Conservation (phyloP, 306 rosid species). For the Malus sylvestris region DNA sequence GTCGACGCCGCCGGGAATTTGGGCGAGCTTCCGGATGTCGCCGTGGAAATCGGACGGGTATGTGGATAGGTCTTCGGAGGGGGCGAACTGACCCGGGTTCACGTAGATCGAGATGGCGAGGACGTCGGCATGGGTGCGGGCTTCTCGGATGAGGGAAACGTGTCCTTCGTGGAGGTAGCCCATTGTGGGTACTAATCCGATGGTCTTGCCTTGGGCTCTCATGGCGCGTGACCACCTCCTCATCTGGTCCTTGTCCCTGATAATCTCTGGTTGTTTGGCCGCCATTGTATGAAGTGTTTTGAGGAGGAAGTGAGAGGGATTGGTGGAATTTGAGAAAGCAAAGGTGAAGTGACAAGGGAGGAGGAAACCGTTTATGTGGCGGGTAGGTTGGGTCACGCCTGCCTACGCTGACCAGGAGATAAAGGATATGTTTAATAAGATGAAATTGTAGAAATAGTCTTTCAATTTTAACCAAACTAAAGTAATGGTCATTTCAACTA, state of each 20-base stretch:
- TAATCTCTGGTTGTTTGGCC: slow-evolving; percentile 36
- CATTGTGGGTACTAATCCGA: slow-evolving; percentile 83
- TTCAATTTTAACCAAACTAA: too few relatives aligned
- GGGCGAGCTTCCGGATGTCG: slow-evolving; percentile 51
- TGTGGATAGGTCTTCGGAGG: slow-evolving; percentile 72
- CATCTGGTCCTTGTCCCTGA: slow-evolving; percentile 51
- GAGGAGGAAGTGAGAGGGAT: not conserved
- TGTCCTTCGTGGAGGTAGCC: slow-evolving; percentile 84
- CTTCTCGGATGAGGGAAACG: slow-evolving; percentile 56
- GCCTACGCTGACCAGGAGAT: not conserved
- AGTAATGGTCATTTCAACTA: too few relatives aligned
- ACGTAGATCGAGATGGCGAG: slow-evolving; percentile 74
- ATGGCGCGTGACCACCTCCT: slow-evolving; percentile 74
- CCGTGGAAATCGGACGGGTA: slow-evolving; percentile 83
- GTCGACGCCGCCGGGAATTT: slow-evolving; percentile 59
- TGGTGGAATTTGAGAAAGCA: not conserved
- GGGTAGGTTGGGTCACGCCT: not conserved
- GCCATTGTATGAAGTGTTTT: slow-evolving; percentile 26
- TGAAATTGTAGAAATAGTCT: too few relatives aligned
- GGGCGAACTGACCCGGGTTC: slow-evolving; percentile 83
- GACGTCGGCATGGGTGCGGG: slow-evolving; percentile 39
- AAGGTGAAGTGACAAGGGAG: not conserved
- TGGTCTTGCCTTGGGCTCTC: slow-evolving; percentile 57
- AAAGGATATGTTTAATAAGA: too few relatives aligned
- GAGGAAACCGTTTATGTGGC: not conserved